These are phyloP conservation scores for Phalaenopsis hybrid DNA, from an alignment of 116 monocot species.

Conservation along the genomic window DNA sequence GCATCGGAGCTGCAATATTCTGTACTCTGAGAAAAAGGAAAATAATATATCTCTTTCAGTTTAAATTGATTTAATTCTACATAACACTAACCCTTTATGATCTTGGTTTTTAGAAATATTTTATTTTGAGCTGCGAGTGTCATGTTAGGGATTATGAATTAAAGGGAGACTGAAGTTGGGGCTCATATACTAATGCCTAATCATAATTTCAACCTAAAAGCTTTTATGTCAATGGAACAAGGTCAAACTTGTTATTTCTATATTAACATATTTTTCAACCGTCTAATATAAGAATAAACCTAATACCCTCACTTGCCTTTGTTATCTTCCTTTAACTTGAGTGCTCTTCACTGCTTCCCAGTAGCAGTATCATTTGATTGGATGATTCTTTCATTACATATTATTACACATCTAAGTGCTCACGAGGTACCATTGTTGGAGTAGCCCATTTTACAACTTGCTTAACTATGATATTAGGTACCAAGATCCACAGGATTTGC, in stretches of 20 bases:
- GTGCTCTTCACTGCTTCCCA: background rate
- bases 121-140: background rate
- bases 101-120: background rate
- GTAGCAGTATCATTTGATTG: background rate
- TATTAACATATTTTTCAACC: background rate
- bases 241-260: background rate
- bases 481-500: too few species aligned
- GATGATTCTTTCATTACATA: background rate
- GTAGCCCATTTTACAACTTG: too few species aligned
- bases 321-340: background rate
- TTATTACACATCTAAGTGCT: background rate
- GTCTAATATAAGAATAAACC: background rate
- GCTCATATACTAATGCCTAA: background rate
- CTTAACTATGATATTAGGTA: too few species aligned
- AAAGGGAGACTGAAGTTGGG: background rate
- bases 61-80: background rate
- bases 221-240: background rate
- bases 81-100: background rate
- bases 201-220: background rate
- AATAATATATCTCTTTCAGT: background rate
- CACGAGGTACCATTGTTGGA: too few species aligned
- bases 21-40: background rate
- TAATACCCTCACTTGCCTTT: background rate
- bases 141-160: background rate
- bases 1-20: background rate